Evolutionary conservation across 2,329 filamentous ascomycete genomes (phyloP), one percentile per base, ranked within the genome.

Genomic region (Bipolaris gigantea): DNA sequence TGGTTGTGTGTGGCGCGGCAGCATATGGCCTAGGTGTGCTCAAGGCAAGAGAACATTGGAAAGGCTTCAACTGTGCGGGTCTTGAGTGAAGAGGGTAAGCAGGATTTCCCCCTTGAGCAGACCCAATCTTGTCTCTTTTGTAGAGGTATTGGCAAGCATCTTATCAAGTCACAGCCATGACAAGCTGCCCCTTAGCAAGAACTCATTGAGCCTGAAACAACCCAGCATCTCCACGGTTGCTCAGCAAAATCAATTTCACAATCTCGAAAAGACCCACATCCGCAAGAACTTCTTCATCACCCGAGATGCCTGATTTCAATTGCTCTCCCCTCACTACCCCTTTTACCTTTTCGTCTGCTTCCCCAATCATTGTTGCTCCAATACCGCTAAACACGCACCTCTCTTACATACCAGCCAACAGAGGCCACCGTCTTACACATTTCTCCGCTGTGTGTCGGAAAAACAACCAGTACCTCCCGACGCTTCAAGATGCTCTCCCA

Each of bases 1-100:
- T 77, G 53, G 77, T 81, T 13, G 63, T 81, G 18, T 62, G 73
- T 6, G 79, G 77, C 18, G 64, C 71, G 13, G 76, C 74, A 45
- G 67, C 18, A 23, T 55, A 57, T 39, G 32, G 67, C 16, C 55
- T 64, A 41, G 76, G 72, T 21, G 65, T 79, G 33, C 39, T 76
- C 16, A 64, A 58, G 57, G 71, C 73, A 19, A 77, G 76, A 54
- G 69, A 76, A 49, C 73, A 59, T 27, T 56, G 49, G 53, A 38
- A 27, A 23, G 42, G 30, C 19, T 30, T 23, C 15, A 21, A 10
- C n/a, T 47, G n/a, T 30, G 18, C 32, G 30, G 19, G 6, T n/a
- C 25, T 40, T 13, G n/a, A n/a, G 19, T 49, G 5, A 42, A 34
- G 19, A 9, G 32, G 15, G 46, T 35, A 23, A 41, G 38, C n/a